Evolutionary conservation across 2,329 filamentous ascomycete genomes (phyloP).

Genomic region (Neodidymelliopsis sp.): DNA sequence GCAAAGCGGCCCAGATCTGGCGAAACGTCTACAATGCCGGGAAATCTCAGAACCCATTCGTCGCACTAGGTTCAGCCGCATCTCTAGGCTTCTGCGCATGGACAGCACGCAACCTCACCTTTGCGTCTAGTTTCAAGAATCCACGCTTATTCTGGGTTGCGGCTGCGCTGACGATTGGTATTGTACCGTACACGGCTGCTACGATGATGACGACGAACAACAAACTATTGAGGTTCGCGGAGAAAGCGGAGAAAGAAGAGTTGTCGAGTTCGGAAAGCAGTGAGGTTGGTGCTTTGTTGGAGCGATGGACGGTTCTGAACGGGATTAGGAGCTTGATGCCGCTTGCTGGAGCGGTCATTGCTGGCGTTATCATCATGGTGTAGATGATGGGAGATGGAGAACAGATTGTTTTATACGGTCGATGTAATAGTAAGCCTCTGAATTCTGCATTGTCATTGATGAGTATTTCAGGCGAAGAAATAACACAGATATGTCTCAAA

Average conservation of each 20-base stretch:
- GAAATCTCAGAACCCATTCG: background rate
- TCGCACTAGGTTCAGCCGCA: background rate
- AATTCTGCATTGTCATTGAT: too few species aligned
- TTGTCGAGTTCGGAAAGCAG: background rate
- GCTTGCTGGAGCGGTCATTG: background rate
- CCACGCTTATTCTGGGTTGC: background rate
- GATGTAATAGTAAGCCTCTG: too few species aligned
- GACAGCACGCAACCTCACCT: background rate
- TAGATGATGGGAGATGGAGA: too few species aligned
- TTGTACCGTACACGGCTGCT: slow-evolving; percentile 6
- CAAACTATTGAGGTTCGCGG: background rate
- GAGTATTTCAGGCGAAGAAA: too few species aligned
- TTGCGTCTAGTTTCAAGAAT: background rate
- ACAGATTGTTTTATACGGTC: too few species aligned
- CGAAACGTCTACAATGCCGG: background rate
- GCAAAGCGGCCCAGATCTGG: background rate
- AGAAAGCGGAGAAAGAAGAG: background rate
- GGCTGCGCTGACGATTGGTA: background rate
- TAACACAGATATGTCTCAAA: too few species aligned
- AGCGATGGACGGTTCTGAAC: background rate
- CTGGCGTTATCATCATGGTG: background rate
- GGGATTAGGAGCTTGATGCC: slow-evolving; percentile 5
- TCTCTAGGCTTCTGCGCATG: background rate
- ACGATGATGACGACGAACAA: slow-evolving; percentile 2
- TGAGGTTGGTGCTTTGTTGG: background rate